A percentile compares a stretch with the other conserved stretches of the same genome.
phyloP scores from a whole-genome alignment of 2,329 filamentous ascomycete genomes.

The Fonsecaea pugnacius region DNA sequence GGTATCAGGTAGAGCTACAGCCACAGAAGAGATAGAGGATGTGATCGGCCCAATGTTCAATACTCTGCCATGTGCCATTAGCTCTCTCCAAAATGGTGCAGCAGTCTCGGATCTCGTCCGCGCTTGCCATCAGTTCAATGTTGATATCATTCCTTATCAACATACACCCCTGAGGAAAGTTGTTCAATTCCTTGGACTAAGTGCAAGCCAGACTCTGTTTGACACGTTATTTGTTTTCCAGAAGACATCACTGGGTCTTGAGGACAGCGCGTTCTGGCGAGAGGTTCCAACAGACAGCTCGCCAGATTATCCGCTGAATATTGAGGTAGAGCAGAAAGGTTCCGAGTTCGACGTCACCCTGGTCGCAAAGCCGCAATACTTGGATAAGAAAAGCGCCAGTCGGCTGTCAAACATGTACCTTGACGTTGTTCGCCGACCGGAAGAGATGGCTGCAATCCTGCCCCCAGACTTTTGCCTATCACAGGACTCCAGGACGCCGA shows the following conservation, averaged over 20 bases:
- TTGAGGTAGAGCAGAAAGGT: conserved; percentile 67
- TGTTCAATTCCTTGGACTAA: conserved; percentile 73
- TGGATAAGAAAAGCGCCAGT: conserved; percentile 44
- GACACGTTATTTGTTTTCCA: conserved; percentile 85
- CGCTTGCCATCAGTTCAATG: conserved; percentile 72
- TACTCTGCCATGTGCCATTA: conserved; percentile 73
- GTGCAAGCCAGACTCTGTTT: conserved; percentile 66
- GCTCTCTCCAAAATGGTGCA: conserved; percentile 46
- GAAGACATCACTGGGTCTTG: conserved; percentile 46
- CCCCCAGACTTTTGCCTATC: conserved; percentile 19
- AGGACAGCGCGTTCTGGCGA: conserved; percentile 58
- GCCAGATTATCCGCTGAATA: conserved; percentile 75
- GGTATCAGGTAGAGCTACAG: conserved; percentile 75
- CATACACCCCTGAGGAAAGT: conserved; percentile 79
- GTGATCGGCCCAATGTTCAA: conserved; percentile 88
- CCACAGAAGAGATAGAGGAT: conserved; percentile 66
- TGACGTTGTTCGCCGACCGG: conserved; percentile 17
- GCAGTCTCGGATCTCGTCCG: conserved; percentile 66
- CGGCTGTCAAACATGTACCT: conserved; percentile 51
- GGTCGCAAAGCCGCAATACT: conserved; percentile 59
- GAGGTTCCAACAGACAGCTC: conserved; percentile 53
- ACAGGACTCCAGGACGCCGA: background rate
- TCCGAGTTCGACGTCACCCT: conserved; percentile 61
- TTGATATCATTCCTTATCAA: conserved; percentile 70
- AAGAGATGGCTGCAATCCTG: conserved; percentile 10